Evolutionary conservation across 83 land plant genomes (phyloP), one percentile per base, ranked within the genome.

Genomic region (Larix sibirica): DNA sequence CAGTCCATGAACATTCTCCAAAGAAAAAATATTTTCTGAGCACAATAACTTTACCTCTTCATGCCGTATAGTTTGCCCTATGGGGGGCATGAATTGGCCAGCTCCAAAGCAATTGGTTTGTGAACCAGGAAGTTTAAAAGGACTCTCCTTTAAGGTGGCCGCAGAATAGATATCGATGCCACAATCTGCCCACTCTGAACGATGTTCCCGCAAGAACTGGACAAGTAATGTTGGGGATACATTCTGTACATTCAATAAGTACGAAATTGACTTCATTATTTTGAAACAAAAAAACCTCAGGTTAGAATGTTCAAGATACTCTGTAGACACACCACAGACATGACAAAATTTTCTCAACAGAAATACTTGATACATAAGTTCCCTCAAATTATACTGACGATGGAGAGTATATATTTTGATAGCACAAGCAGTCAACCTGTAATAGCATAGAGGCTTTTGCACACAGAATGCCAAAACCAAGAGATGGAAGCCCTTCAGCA

Each of bases 361-460:
- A 50, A 50, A 50, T 50, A 50, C 3, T 50, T 50, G 56, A 50
- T 10, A 10, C 56, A 10, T 50, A 50, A 50, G 13, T 50, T 50
- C 14, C 56, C 56, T 50, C 56, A 50, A 10, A 50, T 50, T 50
- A 50, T 50, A 50, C 14, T 50, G 56, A 50, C 10, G 2, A 50
- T 50, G 56, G 13, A 50, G 10, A 50, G 56, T 50, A 50, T 50
- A 50, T 50, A 50, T 50, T 50, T 50, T 50, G 56, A 50, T 13
- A 50, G 12, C 56, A 50, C 14, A 13, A 50, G 13, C 13, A 50
- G 13, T 50, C 14, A 10, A 95, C 94, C 93, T 92, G 93, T 17
- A 92, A 79, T n/a, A 95, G 90, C 94, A 94, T 94, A 77, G 97
- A 93, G 56, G 97, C 99, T 63, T 94, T 96, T 59, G 96, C 96